Conservation (phyloP, 2,329 filamentous ascomycete genomes). For the Fusarium solani-melongenae region DNA sequence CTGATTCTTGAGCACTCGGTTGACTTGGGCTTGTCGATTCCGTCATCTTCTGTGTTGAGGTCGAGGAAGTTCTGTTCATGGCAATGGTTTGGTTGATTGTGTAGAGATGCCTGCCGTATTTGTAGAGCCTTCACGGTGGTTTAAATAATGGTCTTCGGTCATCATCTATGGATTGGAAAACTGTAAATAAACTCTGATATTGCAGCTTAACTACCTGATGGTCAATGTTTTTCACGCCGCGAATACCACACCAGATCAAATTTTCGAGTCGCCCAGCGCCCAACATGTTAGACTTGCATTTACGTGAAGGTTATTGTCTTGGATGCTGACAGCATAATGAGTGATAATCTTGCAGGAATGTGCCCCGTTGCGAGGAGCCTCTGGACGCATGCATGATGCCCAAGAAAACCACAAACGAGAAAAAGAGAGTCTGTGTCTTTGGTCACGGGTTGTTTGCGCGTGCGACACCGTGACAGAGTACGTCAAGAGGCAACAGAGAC, state of each 20-base stretch:
- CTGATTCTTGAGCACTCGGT: not conserved
- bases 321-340: not conserved
- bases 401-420: not conserved
- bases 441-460: not conserved
- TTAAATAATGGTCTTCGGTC: not conserved
- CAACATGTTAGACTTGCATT: not conserved
- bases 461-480: not conserved
- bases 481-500: not conserved
- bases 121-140: not conserved
- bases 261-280: not conserved
- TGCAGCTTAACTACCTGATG: not conserved
- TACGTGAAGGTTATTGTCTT: not conserved
- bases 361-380: not conserved
- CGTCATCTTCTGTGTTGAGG: not conserved
- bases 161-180: not conserved
- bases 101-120: not conserved
- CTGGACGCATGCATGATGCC: not conserved
- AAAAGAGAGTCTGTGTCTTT: not conserved
- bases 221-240: not conserved
- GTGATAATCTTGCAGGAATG: not conserved
- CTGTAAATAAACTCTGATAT: not conserved
- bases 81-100: not conserved
- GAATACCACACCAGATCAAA: fast-evolving
- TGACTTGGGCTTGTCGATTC: not conserved
- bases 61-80: not conserved